Conservation (phyloP, 805 yeast species). For the Sungouiozyma ichnusensis region DNA sequence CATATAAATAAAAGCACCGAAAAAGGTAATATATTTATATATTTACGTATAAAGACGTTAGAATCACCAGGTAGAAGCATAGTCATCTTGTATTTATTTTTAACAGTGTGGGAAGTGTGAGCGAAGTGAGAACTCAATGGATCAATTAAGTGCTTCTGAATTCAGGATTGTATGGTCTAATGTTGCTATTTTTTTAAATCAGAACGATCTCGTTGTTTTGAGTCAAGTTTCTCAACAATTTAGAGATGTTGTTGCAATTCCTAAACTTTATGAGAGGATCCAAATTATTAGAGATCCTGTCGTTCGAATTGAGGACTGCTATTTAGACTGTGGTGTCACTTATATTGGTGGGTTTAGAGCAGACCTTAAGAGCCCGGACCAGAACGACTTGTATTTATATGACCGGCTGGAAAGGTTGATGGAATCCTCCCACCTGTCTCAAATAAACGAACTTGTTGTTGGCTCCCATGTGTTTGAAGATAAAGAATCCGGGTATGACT, state of each 20-base stretch:
- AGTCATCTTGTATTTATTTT: too few relatives aligned
- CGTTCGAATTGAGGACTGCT: constrained; percentile 22
- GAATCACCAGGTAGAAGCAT: too few relatives aligned
- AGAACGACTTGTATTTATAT: constrained; percentile 30
- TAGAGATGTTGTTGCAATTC: constrained; percentile 24
- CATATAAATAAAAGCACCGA: too few relatives aligned
- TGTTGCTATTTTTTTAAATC: constrained; percentile 28
- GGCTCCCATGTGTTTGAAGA: constrained; percentile 25
- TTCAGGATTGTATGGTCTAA: constrained; percentile 1
- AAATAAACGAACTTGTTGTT: constrained; percentile 30
- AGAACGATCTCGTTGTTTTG: constrained; percentile 30
- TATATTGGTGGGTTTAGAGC: constrained; percentile 31
- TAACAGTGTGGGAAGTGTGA: too few relatives aligned
- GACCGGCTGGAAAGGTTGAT: constrained; percentile 34
- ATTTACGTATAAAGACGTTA: too few relatives aligned
- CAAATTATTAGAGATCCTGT: constrained; percentile 30
- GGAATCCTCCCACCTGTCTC: constrained; percentile 26
- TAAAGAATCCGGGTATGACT: constrained; percentile 9
- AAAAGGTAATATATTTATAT: too few relatives aligned
- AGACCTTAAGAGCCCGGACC: constrained; percentile 26
- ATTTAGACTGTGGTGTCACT: constrained; percentile 29
- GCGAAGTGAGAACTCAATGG: not conserved
- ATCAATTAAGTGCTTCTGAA: not conserved
- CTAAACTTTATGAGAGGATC: constrained; percentile 31
- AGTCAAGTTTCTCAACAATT: constrained; percentile 24